A percentile compares a stretch with the other conserved stretches of the same genome.
These are phyloP conservation scores for Ganoderma lingzhi DNA, from an alignment of 1,284 basidiomycete species.

Conservation along the genomic window DNA sequence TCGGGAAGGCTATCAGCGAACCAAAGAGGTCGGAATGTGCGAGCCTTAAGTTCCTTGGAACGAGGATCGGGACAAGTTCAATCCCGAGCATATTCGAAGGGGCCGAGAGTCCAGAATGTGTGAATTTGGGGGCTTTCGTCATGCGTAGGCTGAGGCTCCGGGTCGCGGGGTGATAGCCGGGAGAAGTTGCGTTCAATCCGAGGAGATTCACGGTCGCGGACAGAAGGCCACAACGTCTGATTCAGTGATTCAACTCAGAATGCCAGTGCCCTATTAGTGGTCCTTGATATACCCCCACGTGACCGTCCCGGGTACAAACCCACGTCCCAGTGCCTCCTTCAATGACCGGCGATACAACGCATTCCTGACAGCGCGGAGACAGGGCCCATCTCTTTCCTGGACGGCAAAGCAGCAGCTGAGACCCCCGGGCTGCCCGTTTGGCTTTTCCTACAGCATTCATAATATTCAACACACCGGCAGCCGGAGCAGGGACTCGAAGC, in stretches of 20 bases:
- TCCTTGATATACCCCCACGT: conserved; percentile 5
- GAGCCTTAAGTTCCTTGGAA: neutral
- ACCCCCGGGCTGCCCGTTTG: neutral
- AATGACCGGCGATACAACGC: neutral
- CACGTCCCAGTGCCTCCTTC: too few relatives aligned
- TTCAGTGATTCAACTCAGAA: too few relatives aligned
- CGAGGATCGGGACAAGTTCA: neutral
- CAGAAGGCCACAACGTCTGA: too few relatives aligned
- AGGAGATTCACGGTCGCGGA: too few relatives aligned
- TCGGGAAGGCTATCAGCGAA: conserved; percentile 8
- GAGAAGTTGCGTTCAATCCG: neutral
- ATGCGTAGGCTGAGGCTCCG: neutral
- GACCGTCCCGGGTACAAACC: neutral
- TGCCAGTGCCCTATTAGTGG: neutral
- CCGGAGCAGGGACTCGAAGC: neutral
- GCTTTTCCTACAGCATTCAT: neutral
- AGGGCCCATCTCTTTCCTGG: neutral
- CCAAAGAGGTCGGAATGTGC: neutral
- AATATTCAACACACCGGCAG: neutral
- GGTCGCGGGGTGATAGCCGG: conserved; percentile 1
- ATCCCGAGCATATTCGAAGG: neutral
- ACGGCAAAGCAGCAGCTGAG: neutral
- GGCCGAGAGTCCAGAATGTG: neutral
- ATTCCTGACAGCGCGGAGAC: neutral
- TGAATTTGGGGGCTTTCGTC: conserved; percentile 3